Evolutionary conservation across 1,139 yeast genomes (phyloP), one percentile per base, ranked within the genome.

Genomic region (Zygosaccharomyces sapae): DNA sequence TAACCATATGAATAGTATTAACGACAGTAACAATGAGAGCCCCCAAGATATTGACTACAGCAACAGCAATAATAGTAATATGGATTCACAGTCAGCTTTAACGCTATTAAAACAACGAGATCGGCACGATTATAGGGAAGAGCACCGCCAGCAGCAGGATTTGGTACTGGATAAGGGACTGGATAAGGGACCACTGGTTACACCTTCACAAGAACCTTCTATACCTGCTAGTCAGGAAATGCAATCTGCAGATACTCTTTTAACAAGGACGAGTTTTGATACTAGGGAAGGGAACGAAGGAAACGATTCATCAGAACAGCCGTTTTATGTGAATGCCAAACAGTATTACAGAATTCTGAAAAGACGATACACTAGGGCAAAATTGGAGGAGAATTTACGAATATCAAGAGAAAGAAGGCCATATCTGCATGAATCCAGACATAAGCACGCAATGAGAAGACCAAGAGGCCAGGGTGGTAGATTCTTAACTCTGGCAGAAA

Each of bases 391-490:
- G 61, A 79, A 82, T 43, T 75, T 92, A 53, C 85, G 87, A 62
- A 86, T 86, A 7, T 94, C 95, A 20, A 77, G 96, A 54, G 95
- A 95, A 6, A 79, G 97, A 56, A 85, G 86, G 62, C 98, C 98
- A 3, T 94, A 94, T 65, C 70, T 94, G 46, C 99, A 94, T 66
- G 98, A 94, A 68, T 88, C 97, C 13, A 79, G 99, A 59, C 99
- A 94, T 68, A 92, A 92, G 66, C 99, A 94, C 67, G 99, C 99
- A 18, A 92, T 94, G 98, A 78, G 98, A 64, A 79, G 99, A 67
- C 98, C 98, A 12, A 79, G 99, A 60, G 99, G 99, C 25, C 97
- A 92, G 69, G 98, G 98, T 27, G 99, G 99, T 3, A 74, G 98
- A 52, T 94, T 94, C 60, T 71, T 94, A 54, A 92, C 98, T 0